A percentile compares a stretch with the other conserved stretches of the same genome.
phyloP scores from a whole-genome alignment of 2,329 filamentous ascomycete species.

The Fusarium dimerum region DNA sequence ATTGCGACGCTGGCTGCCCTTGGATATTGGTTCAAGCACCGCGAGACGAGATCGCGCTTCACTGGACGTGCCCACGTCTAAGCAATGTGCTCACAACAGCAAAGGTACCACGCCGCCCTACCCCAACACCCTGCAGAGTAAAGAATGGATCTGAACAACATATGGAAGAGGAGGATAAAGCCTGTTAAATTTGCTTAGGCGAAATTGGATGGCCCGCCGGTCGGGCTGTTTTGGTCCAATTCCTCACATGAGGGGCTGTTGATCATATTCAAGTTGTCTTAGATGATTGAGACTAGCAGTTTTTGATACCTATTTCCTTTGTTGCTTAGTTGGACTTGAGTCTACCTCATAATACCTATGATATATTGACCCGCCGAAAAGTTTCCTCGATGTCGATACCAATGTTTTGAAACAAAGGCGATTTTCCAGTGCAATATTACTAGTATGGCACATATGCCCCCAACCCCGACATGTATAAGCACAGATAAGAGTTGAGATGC shows the following conservation, averaged over 20 bases:
- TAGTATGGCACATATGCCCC: slow-evolving; percentile 1
- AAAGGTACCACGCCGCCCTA: not conserved
- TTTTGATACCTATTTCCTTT: too few species aligned
- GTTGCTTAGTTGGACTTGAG: too few species aligned
- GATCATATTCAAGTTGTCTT: too few species aligned
- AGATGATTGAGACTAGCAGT: too few species aligned
- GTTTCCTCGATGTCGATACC: too few species aligned
- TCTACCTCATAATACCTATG: too few species aligned
- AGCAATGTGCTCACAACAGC: slow-evolving; percentile 2
- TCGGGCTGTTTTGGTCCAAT: slow-evolving; percentile 4
- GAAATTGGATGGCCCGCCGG: slow-evolving; percentile 12
- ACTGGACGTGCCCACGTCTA: slow-evolving; percentile 60
- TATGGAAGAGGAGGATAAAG: slow-evolving; percentile 3
- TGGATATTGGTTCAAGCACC: slow-evolving; percentile 60
- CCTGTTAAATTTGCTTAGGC: not conserved
- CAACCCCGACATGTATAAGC: too few species aligned
- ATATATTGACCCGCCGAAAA: too few species aligned
- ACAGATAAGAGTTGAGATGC: slow-evolving; percentile 1
- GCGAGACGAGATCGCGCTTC: slow-evolving; percentile 54
- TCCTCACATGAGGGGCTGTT: too few species aligned
- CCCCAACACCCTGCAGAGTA: not conserved
- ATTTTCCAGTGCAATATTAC: too few species aligned
- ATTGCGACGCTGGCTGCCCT: slow-evolving; percentile 57
- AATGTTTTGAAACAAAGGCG: too few species aligned
- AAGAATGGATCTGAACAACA: slow-evolving; percentile 4